Conservation (phyloP, 2,329 filamentous ascomycete species). For the Diplocarpon rosae region DNA sequence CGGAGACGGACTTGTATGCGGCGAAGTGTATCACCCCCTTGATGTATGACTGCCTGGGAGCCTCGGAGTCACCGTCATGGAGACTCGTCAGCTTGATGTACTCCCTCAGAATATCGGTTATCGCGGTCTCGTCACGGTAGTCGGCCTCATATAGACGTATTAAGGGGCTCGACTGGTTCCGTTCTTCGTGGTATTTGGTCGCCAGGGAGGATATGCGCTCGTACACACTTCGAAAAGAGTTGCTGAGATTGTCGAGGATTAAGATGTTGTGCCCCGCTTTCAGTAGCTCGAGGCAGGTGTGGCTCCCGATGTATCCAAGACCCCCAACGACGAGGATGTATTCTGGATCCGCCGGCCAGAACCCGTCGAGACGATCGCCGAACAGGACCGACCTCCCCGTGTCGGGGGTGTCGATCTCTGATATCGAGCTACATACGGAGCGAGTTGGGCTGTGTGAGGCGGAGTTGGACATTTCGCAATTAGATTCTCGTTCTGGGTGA, state of each 20-base stretch:
- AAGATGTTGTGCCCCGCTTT: conserved; percentile 38
- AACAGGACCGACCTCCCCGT: conserved; percentile 2
- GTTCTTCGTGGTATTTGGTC: conserved; percentile 11
- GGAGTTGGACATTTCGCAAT: conserved; percentile 2
- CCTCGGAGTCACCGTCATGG: conserved; percentile 1
- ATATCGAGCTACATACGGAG: conserved; percentile 2
- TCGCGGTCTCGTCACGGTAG: conserved; percentile 19
- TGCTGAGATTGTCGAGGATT: conserved; percentile 28
- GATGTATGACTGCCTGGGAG: conserved; percentile 25
- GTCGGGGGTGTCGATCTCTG: conserved; percentile 1
- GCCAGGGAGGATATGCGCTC: conserved; percentile 19
- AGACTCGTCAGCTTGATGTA: conserved; percentile 5
- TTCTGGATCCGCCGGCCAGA: conserved; percentile 2
- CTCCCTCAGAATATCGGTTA: conserved; percentile 16
- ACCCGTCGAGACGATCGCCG: background rate
- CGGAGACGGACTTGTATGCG: conserved; percentile 53
- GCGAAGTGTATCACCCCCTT: conserved; percentile 56
- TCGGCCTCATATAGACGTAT: conserved; percentile 22
- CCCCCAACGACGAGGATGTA: conserved; percentile 34
- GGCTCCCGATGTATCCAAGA: conserved; percentile 38
- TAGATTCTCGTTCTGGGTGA: background rate
- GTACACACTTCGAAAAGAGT: conserved; percentile 23
- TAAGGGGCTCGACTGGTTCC: conserved; percentile 9
- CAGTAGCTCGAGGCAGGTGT: conserved; percentile 38
- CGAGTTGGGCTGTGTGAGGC: background rate